Evolutionary conservation across 805 yeast species (phyloP), one percentile per base, ranked within the genome.

Genomic region (Suhomyces pyralidae): DNA sequence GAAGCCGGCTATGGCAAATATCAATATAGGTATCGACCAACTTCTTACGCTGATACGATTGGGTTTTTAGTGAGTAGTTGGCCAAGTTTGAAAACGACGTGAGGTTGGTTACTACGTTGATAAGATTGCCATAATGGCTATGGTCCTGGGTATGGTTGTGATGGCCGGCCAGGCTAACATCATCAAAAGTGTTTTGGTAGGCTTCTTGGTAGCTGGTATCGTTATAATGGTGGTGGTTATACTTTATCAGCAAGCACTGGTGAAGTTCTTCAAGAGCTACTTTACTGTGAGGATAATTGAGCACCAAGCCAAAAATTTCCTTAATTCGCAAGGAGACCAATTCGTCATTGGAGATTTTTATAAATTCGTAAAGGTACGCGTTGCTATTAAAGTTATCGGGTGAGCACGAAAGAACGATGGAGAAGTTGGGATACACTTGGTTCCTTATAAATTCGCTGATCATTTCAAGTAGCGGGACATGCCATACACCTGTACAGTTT

Each of bases 271-370:
- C 64, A 12, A 90, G 67, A 0, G 88, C 85, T 3, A 74, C 67
- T 9, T 62, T 60, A 0, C 89, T 78, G 3, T 62, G 56, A 0
- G 93, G 92, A 55, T 68, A 85, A 34, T 71, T 68, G 0, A 71
- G 55, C 0, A 88, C 81, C 24, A 89, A 78, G 26, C 81, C 81
- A 61, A 77, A 86, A 7, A 86, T 78, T 60, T 88, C 90, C 0
- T 61, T 55, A 1, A 78, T 80, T 53, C 94, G 70, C 40, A 85
- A 67, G n/a, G 73, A 60, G 3, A 75, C 69, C 32, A 76, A 58
- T 49, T 73, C 75, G 40, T 72, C 71, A 40, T 71, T 72, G 1
- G 76, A 73, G 25, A 74, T 71, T 44, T 67, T 65, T 12, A 67
- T 64, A 36, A 75, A 60, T 40, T 73, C 69, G 43, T 58, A 54